Percentiles rank a stretch among this genome's conserved stretches.
These are phyloP conservation scores for Cenchrus fungigraminus DNA, from an alignment of 176 grass and related monocot species.

Conservation along the genomic window DNA sequence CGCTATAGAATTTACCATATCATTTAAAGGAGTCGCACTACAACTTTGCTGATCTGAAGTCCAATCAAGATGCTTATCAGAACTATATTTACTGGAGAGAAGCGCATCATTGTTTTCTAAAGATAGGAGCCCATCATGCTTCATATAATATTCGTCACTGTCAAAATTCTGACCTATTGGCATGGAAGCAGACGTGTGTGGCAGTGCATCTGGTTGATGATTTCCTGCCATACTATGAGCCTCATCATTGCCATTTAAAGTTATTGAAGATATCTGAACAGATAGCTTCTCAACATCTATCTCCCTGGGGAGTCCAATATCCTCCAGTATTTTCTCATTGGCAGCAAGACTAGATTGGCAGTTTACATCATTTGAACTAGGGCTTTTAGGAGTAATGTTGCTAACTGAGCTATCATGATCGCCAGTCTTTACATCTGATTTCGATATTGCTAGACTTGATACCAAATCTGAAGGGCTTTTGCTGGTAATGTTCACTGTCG, in stretches of 20 bases:
- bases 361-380: conserved; percentile 21
- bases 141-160: conserved; percentile 33
- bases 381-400: conserved; percentile 28
- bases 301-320: conserved; percentile 36
- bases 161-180: conserved; percentile 28
- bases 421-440: conserved; percentile 53
- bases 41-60: conserved; percentile 40
- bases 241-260: conserved; percentile 48
- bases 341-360: conserved; percentile 38
- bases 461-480: conserved; percentile 41
- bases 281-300: conserved; percentile 45
- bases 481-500: conserved; percentile 31
- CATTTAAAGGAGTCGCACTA: conserved; percentile 28
- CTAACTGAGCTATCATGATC: conserved; percentile 1
- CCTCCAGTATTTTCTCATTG: conserved; percentile 21
- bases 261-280: conserved; percentile 56
- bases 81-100: conserved; percentile 35
- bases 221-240: conserved; percentile 31
- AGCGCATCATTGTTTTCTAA: conserved; percentile 33
- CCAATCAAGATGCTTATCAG: conserved; percentile 55
- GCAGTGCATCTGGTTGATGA: conserved; percentile 28
- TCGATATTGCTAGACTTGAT: conserved; percentile 25
- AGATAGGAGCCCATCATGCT: conserved; percentile 29
- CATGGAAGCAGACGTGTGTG: conserved; percentile 15
- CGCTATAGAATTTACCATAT: conserved; percentile 34